phyloP scores from a whole-genome alignment of 2,329 filamentous ascomycete species.

The Sporothrix euskadiensis region DNA sequence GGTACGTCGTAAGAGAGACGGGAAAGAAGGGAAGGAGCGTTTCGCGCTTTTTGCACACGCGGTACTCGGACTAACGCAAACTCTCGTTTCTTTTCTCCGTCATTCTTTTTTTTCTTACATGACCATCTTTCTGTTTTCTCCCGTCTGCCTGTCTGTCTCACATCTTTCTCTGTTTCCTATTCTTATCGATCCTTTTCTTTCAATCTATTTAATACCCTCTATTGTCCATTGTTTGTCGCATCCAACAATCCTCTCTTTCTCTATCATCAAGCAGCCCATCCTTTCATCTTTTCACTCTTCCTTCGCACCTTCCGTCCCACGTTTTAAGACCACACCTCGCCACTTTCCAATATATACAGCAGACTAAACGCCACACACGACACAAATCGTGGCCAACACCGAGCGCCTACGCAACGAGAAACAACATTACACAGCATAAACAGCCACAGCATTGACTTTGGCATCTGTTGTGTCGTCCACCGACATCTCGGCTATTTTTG shows the following conservation, averaged over 20 bases:
- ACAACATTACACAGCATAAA: slow-evolving; percentile 5
- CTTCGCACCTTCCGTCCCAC: background rate
- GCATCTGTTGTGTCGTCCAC: background rate
- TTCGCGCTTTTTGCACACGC: slow-evolving; percentile 7
- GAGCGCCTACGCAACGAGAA: background rate
- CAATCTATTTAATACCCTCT: background rate
- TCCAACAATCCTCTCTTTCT: background rate
- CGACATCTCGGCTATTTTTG: slow-evolving; percentile 1
- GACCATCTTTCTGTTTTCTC: background rate
- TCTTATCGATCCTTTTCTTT: background rate
- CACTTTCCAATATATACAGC: background rate
- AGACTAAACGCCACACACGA: slow-evolving; percentile 8
- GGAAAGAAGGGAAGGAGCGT: background rate
- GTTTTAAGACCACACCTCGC: background rate
- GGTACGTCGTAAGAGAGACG: no score
- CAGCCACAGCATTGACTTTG: background rate
- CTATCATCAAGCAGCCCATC: background rate
- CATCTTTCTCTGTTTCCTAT: background rate
- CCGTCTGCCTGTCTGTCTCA: background rate
- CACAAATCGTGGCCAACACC: slow-evolving; percentile 13
- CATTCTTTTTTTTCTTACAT: background rate
- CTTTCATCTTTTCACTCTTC: background rate
- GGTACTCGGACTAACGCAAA: background rate
- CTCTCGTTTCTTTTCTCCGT: background rate
- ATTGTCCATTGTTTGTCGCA: slow-evolving; percentile 5